A percentile compares a stretch with the other conserved stretches of the same genome.
phyloP scores from a whole-genome alignment of 192 early-diverging fungal species.

The Spizellomyces punctatus region DNA sequence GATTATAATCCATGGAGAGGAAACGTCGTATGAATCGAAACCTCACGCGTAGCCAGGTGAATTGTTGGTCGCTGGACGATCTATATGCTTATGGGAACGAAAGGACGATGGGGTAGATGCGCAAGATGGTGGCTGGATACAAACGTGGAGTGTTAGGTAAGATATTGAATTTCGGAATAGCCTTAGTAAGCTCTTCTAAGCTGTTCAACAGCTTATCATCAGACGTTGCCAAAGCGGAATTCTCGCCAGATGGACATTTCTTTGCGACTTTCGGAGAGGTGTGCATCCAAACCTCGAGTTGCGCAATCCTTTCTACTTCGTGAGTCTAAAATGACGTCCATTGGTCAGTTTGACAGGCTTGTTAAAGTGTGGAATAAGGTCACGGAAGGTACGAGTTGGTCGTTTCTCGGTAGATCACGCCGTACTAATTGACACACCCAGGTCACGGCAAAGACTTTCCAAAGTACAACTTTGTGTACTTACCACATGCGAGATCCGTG shows the following conservation, averaged over 20 bases:
- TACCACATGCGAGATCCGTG: slow-evolving; percentile 68
- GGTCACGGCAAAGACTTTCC: background rate
- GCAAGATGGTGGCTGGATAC: slow-evolving; percentile 2
- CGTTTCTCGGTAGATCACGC: no score
- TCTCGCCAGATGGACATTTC: slow-evolving; percentile 61
- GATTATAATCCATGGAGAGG: no score
- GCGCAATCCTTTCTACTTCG: no score
- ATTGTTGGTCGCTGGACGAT: slow-evolving; percentile 9
- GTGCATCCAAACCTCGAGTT: background rate
- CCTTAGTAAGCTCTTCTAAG: no score
- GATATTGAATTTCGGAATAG: no score
- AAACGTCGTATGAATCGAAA: no score
- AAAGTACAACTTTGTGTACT: slow-evolving; percentile 60
- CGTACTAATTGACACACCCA: no score
- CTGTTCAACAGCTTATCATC: no score
- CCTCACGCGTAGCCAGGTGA: background rate
- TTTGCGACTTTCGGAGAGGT: slow-evolving; percentile 70
- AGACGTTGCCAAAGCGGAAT: slow-evolving; percentile 30
- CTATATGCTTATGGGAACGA: background rate
- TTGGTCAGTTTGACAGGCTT: slow-evolving; percentile 58
- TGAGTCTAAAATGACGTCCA: no score
- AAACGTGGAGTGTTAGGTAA: slow-evolving; percentile 1
- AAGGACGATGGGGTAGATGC: background rate
- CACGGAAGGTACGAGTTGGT: background rate
- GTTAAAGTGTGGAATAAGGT: slow-evolving; percentile 66